Conservation (phyloP, 192 early-diverging fungal genomes). For the Coemansia sp. region DNA sequence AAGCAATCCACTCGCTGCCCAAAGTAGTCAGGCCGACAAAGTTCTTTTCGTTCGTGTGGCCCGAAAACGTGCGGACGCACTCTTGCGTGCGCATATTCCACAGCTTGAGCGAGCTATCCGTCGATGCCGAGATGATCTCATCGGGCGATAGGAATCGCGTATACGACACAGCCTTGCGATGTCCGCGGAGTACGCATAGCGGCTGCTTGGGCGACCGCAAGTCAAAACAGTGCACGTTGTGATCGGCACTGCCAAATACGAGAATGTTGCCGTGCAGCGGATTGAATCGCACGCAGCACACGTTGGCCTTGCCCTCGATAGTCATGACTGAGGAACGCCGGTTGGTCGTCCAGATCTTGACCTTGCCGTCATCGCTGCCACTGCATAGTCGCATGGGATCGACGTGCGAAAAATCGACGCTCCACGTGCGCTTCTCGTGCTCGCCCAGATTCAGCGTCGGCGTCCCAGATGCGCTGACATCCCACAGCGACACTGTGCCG, state of each 20-base stretch:
- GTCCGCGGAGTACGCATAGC: slow-evolving; percentile 78
- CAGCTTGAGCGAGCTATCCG: slow-evolving; percentile 87
- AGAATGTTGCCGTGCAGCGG: slow-evolving; percentile 73
- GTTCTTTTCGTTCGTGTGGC: slow-evolving; percentile 94
- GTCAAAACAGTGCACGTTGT: slow-evolving; percentile 93
- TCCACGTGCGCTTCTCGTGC: slow-evolving; percentile 93
- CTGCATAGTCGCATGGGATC: slow-evolving; percentile 83
- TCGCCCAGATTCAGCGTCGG: slow-evolving; percentile 74
- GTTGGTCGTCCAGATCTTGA: slow-evolving; percentile 90
- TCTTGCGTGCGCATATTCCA: slow-evolving; percentile 70
- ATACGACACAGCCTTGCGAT: slow-evolving; percentile 94
- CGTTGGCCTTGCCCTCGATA: slow-evolving; percentile 84
- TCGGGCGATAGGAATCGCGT: slow-evolving; percentile 82
- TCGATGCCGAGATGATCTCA: slow-evolving; percentile 89
- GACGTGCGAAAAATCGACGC: slow-evolving; percentile 79
- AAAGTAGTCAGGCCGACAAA: slow-evolving; percentile 93
- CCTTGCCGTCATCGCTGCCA: slow-evolving; percentile 93
- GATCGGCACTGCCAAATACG: slow-evolving; percentile 92
- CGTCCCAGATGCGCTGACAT: slow-evolving; percentile 66
- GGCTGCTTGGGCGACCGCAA: slow-evolving; percentile 73
- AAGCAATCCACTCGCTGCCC: slow-evolving; percentile 81
- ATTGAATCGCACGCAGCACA: slow-evolving; percentile 94
- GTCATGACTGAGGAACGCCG: slow-evolving; percentile 73
- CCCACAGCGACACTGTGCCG: slow-evolving; percentile 89
- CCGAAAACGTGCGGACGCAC: slow-evolving; percentile 75